Evolutionary conservation across 1,284 basidiomycete species (phyloP), one percentile per base, ranked within the genome.

Genomic region (Leccinum glutinopallens): DNA sequence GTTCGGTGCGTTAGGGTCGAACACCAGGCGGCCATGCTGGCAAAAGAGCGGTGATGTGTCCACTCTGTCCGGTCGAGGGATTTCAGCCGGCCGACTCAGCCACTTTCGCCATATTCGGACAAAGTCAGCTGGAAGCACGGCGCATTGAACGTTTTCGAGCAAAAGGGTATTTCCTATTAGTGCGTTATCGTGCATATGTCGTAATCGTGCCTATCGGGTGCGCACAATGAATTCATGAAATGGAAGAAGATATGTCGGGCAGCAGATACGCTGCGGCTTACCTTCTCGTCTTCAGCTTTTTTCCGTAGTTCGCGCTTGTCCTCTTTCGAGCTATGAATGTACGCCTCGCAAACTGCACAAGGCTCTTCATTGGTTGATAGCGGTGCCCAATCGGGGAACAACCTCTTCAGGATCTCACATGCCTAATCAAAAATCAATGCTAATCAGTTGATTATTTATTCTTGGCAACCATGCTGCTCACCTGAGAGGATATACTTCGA

Each of bases 251-350:
- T n/a, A 29, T 41, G 33, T 41, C 19, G n/a, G 39, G 59, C 29
- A 41, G 29, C 32, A 49, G 60, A 59, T 56, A 46, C 37, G 62
- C 54, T 49, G 33, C 17, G 61, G 19, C 65, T 60, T 63, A 89
- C 92, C 85, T 91, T 93, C 76, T 93, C 91, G 32, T 88, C 85
- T 70, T 90, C 88, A 12, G 87, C 88, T 63, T 80, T 82, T 72
- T 80, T 86, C 58, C 86, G 85, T 59, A 82, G 68, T 69, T 85
- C 85, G 46, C 81, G 80, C 69, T 84, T 87, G 66, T 84, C 84
- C 70, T 85, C 84, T 68, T 82, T 85, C 8, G 84, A 87, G 13
- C 79, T 80, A 61, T 86, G 81, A n/a, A 85, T 75, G 22, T 78
- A 74, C 1, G 80, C 81, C 64, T 87, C 83, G 69, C 92, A 93